phyloP scores from a whole-genome alignment of 208 protist genomes.

The Trypanosoma cruzi region DNA sequence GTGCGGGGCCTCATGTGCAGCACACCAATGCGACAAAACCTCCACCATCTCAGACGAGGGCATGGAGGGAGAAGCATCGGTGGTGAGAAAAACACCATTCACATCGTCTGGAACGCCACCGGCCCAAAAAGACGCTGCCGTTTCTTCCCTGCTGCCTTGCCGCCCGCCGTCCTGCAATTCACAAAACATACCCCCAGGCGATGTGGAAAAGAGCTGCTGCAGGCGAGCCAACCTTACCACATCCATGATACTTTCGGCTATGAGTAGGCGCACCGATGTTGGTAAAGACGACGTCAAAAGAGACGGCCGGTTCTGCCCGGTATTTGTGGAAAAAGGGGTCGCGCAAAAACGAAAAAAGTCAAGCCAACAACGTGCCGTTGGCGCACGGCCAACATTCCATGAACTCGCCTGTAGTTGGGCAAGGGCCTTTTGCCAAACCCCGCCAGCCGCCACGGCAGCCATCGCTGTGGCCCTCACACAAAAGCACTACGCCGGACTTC shows the following conservation, averaged over 20 bases:
- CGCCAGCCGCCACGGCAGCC: neutral
- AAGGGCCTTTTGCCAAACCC: conserved; percentile 20
- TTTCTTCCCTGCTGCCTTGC: neutral
- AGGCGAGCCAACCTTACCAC: conserved; percentile 16
- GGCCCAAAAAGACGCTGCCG: neutral
- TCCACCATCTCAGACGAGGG: conserved; percentile 9
- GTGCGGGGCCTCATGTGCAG: conserved; percentile 13
- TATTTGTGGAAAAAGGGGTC: neutral
- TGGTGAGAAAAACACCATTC: conserved; percentile 3
- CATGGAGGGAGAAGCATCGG: no score
- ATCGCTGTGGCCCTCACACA: neutral
- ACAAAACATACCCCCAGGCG: conserved; percentile 1
- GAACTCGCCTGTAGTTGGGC: conserved; percentile 14
- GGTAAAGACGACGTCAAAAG: conserved; percentile 8
- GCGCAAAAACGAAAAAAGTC: conserved; percentile 16
- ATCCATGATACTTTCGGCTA: conserved; percentile 19
- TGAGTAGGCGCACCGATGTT: neutral
- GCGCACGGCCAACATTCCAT: conserved; percentile 6
- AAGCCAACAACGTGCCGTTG: conserved; percentile 13
- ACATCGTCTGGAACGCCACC: conserved; percentile 4
- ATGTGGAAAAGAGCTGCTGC: conserved; percentile 10
- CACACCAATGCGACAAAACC: conserved; percentile 12
- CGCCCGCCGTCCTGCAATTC: neutral
- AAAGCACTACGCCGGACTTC: neutral
- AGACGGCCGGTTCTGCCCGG: no score